Evolutionary conservation across 257 asterid genomes (phyloP), one percentile per base, ranked within the genome.

Genomic region (Solanum chiquidenum): DNA sequence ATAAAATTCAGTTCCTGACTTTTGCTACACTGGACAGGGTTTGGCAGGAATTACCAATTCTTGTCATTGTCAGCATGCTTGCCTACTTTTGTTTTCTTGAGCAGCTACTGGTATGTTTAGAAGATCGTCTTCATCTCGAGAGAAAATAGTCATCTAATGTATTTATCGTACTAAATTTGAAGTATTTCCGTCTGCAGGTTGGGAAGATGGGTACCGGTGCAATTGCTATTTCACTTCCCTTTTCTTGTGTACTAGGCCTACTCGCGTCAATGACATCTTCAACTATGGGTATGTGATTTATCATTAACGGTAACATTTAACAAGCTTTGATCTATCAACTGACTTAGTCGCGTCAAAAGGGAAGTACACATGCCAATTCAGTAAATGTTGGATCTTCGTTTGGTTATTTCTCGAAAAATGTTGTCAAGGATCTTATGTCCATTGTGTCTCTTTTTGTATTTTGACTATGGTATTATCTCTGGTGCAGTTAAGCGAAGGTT

Each of bases 41-140:
- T 88, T 96, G 99, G 98, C 98, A 96, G 90, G 99, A 96, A 85
- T 89, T 95, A 80, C 98, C 98, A 9, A 92, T 94, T 86, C 98
- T 95, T 40, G 98, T 93, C 86, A 95, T 95, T 20, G 95, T 96
- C 55, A 91, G 98, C 88, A 94, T 94, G 99, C 94, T 95, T 42
- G 97, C 96, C 89, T 95, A 96, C 94, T 95, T 96, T 75, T 94
- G 98, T 87, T 95, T 96, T 68, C 98, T 96, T 20, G 99, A 96
- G 94, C 99, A 94, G 92, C 94, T 96, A 31, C 86, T 95, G 94
- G 99, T 96, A 89, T 87, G 94, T 86, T 80, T 14, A 66, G 31
- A n/a, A 21, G 21, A 52, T 82, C 4, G 4, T 82, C 0, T 0
- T 25, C n/a, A 29, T 49, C 42, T 29, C 21, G 23, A 16, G 20